Percentiles rank a stretch among this genome's conserved stretches.
These are phyloP conservation scores for Physcomitrellopsis africana DNA, from an alignment of 225 moss, liverwort and hornwort genomes.

Conservation along the genomic window DNA sequence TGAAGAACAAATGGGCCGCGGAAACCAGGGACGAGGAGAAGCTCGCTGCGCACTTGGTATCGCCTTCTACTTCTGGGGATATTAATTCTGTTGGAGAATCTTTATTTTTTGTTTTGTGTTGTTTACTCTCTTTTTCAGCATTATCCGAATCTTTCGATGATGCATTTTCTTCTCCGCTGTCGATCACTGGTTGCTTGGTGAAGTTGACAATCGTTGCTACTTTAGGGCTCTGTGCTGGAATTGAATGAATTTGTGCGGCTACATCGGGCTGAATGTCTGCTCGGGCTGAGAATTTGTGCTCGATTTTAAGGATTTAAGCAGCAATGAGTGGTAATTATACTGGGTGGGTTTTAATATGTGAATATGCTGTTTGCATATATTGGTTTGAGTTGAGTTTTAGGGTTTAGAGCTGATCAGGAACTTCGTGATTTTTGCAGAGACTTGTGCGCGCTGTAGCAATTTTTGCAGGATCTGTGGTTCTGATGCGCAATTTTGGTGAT, in stretches of 20 bases:
- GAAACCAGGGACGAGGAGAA: constrained; percentile 68
- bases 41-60: constrained; percentile 62
- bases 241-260: background rate
- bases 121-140: too few species aligned
- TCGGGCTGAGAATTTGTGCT: background rate
- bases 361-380: background rate
- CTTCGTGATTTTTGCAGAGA: constrained; percentile 56
- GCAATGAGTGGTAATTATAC: background rate
- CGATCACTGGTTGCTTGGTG: background rate
- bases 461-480: constrained; percentile 82
- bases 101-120: background rate
- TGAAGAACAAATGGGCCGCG: constrained; percentile 63
- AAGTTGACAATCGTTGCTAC: background rate
- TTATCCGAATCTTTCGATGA: too few species aligned
- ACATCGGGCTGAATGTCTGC: background rate
- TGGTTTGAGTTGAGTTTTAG: background rate
- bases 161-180: background rate
- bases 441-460: constrained; percentile 73
- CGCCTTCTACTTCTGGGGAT: background rate
- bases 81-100: background rate
- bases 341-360: background rate
- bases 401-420: constrained; percentile 15
- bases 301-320: background rate
- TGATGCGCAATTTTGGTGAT: constrained; percentile 98
- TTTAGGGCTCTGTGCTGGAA: constrained; percentile 29